Percentiles rank a stretch among this genome's conserved stretches.
Conservation (phyloP, 2,329 filamentous ascomycete genomes). For the Davidsoniella eucalypti region DNA sequence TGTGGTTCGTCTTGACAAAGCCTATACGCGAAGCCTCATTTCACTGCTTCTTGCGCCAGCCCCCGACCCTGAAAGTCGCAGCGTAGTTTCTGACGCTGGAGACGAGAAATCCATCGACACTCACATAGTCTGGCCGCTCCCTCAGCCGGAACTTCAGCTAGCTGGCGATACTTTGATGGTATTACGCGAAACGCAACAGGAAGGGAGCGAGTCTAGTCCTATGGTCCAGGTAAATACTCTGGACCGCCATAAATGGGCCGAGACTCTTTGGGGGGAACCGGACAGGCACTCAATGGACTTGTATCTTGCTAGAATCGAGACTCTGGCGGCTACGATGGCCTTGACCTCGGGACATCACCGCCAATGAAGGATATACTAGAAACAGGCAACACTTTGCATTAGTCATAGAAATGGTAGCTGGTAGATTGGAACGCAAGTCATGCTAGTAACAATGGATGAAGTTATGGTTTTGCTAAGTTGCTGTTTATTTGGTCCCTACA, state of each 20-base stretch:
- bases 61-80: slow-evolving; percentile 17
- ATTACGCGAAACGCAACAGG: slow-evolving; percentile 37
- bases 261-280: slow-evolving; percentile 30
- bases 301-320: slow-evolving; percentile 1
- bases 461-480: no score
- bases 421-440: no score
- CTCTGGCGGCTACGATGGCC: neutral
- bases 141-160: slow-evolving; percentile 48
- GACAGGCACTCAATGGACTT: slow-evolving; percentile 3
- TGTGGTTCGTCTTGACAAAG: slow-evolving; percentile 58
- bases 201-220: slow-evolving; percentile 16
- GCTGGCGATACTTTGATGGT: slow-evolving; percentile 50
- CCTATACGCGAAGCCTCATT: slow-evolving; percentile 56
- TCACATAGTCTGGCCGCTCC: slow-evolving; percentile 41
- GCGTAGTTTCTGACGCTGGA: no score
- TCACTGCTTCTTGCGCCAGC: slow-evolving; percentile 50
- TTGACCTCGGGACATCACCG: neutral
- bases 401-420: neutral
- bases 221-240: no score
- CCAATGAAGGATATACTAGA: neutral
- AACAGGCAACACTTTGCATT: no score
- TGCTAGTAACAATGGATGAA: no score
- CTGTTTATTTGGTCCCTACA: no score
- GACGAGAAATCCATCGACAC: neutral
- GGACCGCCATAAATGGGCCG: no score